Evolutionary conservation across 2,329 filamentous ascomycete genomes (phyloP).

Genomic region (Monosporascus cannonballus): DNA sequence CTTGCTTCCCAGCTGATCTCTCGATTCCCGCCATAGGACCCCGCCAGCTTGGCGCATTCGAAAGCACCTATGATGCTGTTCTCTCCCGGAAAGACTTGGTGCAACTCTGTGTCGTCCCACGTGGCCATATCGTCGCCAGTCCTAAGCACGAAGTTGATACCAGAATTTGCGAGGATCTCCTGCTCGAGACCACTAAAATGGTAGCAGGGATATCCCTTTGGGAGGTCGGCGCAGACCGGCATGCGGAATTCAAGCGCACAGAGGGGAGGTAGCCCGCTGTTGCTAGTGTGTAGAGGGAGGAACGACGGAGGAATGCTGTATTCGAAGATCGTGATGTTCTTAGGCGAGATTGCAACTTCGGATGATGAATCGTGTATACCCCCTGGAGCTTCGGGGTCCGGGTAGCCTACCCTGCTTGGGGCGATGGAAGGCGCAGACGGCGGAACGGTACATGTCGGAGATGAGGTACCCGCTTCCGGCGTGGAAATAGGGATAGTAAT

Average conservation of each 20-base stretch:
- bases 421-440: conserved; percentile 22
- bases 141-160: conserved; percentile 21
- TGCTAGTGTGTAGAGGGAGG: neutral
- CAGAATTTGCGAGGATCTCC: conserved; percentile 20
- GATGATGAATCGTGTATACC: conserved; percentile 10
- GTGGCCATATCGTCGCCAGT: conserved; percentile 10
- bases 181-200: conserved; percentile 25
- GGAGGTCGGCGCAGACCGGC: conserved; percentile 22
- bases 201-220: conserved; percentile 26
- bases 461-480: neutral
- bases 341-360: conserved; percentile 15
- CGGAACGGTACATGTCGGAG: conserved; percentile 13
- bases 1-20: conserved; percentile 21
- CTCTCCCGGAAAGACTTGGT: conserved; percentile 24
- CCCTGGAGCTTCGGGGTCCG: conserved; percentile 8
- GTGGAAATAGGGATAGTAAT: neutral
- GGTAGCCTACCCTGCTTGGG: conserved; percentile 13
- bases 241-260: conserved; percentile 28
- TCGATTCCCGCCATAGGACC: conserved; percentile 5
- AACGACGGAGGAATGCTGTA: conserved; percentile 19
- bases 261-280: conserved; percentile 4
- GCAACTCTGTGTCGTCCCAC: conserved; percentile 21
- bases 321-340: conserved; percentile 18
- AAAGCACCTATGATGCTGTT: conserved; percentile 21
- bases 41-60: conserved; percentile 14